These are phyloP conservation scores for Zizania latifolia DNA, from an alignment of 176 grass and related monocot genomes.

Conservation along the genomic window DNA sequence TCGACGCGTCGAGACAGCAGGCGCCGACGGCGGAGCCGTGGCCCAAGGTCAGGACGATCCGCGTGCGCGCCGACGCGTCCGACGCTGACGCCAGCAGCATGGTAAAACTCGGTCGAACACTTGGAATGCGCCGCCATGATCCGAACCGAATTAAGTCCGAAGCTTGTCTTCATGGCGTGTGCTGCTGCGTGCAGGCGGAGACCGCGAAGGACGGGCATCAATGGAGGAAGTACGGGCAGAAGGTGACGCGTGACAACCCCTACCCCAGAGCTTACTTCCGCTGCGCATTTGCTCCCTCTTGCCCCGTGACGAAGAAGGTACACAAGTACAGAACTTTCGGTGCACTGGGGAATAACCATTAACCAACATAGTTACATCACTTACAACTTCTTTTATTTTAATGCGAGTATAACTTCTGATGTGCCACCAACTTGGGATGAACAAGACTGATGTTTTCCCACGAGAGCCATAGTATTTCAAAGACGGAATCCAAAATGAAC, in stretches of 20 bases:
- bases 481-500: too few species aligned
- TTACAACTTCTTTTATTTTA: too few species aligned
- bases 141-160: not conserved
- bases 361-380: too few species aligned
- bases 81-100: conserved; percentile 26
- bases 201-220: conserved; percentile 46
- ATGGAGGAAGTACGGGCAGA: conserved; percentile 56
- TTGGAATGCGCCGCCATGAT: not conserved
- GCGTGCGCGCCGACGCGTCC: conserved; percentile 4
- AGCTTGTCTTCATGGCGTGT: not conserved
- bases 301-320: conserved; percentile 63
- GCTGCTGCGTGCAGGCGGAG: not conserved
- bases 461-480: too few species aligned
- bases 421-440: too few species aligned
- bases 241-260: conserved; percentile 62
- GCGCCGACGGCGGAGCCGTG: not conserved
- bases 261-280: conserved; percentile 54
- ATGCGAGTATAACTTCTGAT: too few species aligned
- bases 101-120: not conserved
- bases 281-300: conserved; percentile 47
- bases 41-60: not conserved
- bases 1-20: not conserved
- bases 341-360: too few species aligned
- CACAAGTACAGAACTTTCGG: too few species aligned
- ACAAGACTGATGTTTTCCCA: too few species aligned